phyloP scores from a whole-genome alignment of 768 basidiomycete species.

The Serendipita sp. region DNA sequence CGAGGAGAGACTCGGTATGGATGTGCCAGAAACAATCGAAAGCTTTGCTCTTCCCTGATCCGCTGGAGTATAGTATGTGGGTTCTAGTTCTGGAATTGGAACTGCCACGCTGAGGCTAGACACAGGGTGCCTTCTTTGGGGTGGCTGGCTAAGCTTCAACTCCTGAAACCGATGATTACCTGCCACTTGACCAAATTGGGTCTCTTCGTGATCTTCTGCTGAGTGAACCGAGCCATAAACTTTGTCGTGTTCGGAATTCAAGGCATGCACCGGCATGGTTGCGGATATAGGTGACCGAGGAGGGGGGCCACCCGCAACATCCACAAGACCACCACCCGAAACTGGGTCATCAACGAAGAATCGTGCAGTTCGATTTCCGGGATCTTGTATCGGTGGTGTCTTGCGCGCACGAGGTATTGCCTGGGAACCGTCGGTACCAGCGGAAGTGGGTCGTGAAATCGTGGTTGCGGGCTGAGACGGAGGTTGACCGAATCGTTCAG shows the following conservation, averaged over 20 bases:
- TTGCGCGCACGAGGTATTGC: constrained; percentile 1
- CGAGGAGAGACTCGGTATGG: background rate
- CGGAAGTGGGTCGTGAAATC: background rate
- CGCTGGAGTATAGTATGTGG: background rate
- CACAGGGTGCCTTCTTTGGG: background rate
- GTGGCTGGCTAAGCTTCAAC: background rate
- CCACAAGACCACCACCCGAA: background rate
- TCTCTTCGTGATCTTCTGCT: background rate
- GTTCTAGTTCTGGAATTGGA: background rate
- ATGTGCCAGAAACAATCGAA: background rate
- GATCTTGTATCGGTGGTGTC: background rate
- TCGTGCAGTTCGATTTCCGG: background rate
- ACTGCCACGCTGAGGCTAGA: background rate
- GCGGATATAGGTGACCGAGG: constrained; percentile 5
- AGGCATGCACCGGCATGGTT: background rate
- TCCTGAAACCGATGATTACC: background rate
- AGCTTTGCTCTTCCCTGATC: background rate
- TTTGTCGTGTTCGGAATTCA: background rate
- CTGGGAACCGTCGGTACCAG: background rate
- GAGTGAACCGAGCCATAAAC: background rate
- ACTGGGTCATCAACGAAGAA: constrained; percentile 6
- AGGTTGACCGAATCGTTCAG: background rate
- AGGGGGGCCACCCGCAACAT: background rate
- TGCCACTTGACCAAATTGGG: background rate
- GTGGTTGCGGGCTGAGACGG: background rate